These are phyloP conservation scores for Medicago ruthenica DNA, from an alignment of 306 rosid species.

Conservation along the genomic window DNA sequence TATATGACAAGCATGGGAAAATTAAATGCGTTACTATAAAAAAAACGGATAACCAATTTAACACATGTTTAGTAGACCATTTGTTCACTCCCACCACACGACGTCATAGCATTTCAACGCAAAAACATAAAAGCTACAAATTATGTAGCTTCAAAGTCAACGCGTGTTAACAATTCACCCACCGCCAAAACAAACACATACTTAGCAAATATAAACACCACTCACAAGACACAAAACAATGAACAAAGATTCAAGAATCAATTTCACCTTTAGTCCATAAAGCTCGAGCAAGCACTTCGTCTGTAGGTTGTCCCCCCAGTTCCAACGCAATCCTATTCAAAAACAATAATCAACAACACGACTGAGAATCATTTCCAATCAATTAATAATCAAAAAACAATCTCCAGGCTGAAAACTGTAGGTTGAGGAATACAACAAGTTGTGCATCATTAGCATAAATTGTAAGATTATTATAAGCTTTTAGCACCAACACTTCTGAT, in stretches of 20 bases:
- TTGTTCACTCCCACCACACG: not conserved
- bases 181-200: not conserved
- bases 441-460: not conserved
- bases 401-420: not conserved
- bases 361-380: conserved; percentile 3
- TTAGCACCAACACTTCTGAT: no score
- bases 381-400: not conserved
- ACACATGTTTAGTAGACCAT: not conserved
- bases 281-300: conserved; percentile 86
- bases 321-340: conserved; percentile 80
- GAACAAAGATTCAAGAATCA: conserved; percentile 40
- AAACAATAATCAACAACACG: conserved; percentile 38
- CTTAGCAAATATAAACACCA: not conserved
- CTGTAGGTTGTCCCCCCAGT: conserved; percentile 84
- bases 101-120: not conserved
- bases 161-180: not conserved
- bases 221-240: conserved; percentile 2
- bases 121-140: not conserved
- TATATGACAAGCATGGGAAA: conserved; percentile 8
- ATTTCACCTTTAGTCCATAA: conserved; percentile 86
- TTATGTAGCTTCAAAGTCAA: not conserved
- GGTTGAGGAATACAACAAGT: conserved; percentile 3
- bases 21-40: conserved; percentile 18
- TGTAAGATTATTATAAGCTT: not conserved
- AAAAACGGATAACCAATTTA: not conserved